These are phyloP conservation scores for Ensete ventricosum DNA, from an alignment of 176 grass and related monocot species.

Conservation along the genomic window DNA sequence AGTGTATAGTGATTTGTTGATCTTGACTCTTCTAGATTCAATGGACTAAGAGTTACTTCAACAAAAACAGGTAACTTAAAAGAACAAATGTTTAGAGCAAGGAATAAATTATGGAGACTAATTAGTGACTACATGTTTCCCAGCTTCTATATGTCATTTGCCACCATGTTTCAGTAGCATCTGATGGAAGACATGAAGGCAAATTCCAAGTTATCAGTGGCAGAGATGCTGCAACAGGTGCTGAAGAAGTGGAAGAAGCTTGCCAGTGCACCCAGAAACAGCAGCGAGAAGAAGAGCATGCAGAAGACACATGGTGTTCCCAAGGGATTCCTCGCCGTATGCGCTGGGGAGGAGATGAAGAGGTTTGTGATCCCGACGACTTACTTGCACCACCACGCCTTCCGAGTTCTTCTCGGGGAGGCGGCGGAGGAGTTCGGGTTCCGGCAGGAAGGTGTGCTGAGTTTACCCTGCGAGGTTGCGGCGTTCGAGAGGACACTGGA, in stretches of 20 bases:
- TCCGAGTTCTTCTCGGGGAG: constrained; percentile 59
- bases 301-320: constrained; percentile 30
- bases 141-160: too few species aligned
- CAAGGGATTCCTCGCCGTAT: constrained; percentile 69
- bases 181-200: too few species aligned
- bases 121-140: too few species aligned
- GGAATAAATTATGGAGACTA: too few species aligned
- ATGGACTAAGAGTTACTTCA: too few species aligned
- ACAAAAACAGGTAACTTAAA: too few species aligned
- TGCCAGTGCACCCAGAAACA: constrained; percentile 25
- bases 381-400: constrained; percentile 72
- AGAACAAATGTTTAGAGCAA: too few species aligned
- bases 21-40: too few species aligned
- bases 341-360: constrained; percentile 70
- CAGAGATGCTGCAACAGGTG: constrained; percentile 70
- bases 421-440: constrained; percentile 93
- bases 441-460: constrained; percentile 61
- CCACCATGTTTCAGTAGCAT: too few species aligned
- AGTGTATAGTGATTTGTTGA: too few species aligned
- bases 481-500: constrained; percentile 58
- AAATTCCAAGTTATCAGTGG: constrained; percentile 48
- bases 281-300: constrained; percentile 22
- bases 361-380: constrained; percentile 87
- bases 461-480: constrained; percentile 67
- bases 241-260: constrained; percentile 80